Conservation (phyloP, 129 eudicot species). For the Escallonia rubra region DNA sequence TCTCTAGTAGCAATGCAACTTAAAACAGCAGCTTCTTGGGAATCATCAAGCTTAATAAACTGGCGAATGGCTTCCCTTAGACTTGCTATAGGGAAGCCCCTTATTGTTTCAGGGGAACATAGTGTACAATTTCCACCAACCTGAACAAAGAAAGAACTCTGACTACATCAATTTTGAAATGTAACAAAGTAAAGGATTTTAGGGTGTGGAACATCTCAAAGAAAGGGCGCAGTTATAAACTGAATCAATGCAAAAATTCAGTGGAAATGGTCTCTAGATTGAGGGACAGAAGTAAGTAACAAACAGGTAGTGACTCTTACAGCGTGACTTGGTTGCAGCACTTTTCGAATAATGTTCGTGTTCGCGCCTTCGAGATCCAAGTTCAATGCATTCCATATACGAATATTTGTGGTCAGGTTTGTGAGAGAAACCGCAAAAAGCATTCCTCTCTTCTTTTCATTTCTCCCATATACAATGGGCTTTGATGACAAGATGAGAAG, state of each 20-base stretch:
- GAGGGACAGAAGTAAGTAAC: not conserved
- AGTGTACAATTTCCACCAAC: slow-evolving; percentile 16
- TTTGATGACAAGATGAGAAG: slow-evolving; percentile 20
- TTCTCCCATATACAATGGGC: slow-evolving; percentile 11
- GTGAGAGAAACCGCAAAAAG: slow-evolving; percentile 40
- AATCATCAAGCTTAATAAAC: slow-evolving; percentile 32
- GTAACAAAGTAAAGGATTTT: too few relatives aligned
- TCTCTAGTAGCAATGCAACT: slow-evolving; percentile 31
- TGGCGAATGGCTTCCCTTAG: slow-evolving; percentile 5
- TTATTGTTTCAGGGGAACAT: slow-evolving; percentile 9
- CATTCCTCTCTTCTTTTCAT: not conserved
- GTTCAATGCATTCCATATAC: slow-evolving; percentile 63
- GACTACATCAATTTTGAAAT: too few relatives aligned
- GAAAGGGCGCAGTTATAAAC: not conserved
- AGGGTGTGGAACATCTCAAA: not conserved
- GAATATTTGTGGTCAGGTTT: slow-evolving; percentile 58
- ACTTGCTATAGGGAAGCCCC: not conserved
- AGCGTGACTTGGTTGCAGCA: slow-evolving; percentile 22
- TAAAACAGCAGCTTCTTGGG: slow-evolving; percentile 50
- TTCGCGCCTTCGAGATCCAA: slow-evolving; percentile 7
- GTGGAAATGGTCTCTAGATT: too few relatives aligned
- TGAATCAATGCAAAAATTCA: too few relatives aligned
- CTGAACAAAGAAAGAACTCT: slow-evolving; percentile 4
- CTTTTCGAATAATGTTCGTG: slow-evolving; percentile 25
- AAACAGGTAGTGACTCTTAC: slow-evolving; percentile 23